Percentiles rank a stretch among this genome's conserved stretches.
These are phyloP conservation scores for Ogataea thermomethanolica DNA, from an alignment of 805 yeast genomes.

Conservation along the genomic window DNA sequence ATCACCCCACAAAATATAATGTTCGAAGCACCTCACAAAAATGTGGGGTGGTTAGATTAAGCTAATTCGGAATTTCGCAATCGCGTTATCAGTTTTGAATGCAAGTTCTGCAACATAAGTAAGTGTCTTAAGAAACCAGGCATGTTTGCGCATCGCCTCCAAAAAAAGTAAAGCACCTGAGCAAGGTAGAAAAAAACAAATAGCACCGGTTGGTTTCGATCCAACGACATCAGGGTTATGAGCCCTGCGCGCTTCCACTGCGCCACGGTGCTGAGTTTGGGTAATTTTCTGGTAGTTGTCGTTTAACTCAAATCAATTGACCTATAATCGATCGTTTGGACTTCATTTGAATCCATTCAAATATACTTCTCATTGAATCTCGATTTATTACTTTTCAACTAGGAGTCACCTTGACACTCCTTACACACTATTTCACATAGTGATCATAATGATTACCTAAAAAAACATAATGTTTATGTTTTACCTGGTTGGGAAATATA, in stretches of 20 bases:
- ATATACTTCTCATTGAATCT: background rate
- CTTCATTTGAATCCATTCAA: background rate
- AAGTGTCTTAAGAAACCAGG: background rate
- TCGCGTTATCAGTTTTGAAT: background rate
- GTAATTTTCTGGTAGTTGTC: background rate
- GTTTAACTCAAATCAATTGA: background rate
- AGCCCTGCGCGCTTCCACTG: slow-evolving; percentile 99
- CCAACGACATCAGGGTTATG: slow-evolving; percentile 98
- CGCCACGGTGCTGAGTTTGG: slow-evolving; percentile 79
- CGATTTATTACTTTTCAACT: too few relatives aligned
- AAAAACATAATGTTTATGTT: slow-evolving; percentile 1
- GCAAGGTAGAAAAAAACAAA: slow-evolving; percentile 29
- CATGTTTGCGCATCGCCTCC: background rate
- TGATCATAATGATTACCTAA: background rate
- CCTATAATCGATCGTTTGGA: background rate
- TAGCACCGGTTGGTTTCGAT: slow-evolving; percentile 96
- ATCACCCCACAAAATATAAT: slow-evolving; percentile 14
- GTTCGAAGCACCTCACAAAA: slow-evolving; percentile 12
- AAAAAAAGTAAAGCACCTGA: slow-evolving; percentile 29
- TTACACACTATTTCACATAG: too few relatives aligned
- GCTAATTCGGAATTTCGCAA: background rate
- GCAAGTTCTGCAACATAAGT: too few relatives aligned
- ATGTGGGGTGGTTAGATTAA: background rate
- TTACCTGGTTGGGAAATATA: slow-evolving; percentile 1
- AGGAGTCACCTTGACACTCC: too few relatives aligned